phyloP scores from a whole-genome alignment of 768 basidiomycete genomes.

The Dioszegia crocea region DNA sequence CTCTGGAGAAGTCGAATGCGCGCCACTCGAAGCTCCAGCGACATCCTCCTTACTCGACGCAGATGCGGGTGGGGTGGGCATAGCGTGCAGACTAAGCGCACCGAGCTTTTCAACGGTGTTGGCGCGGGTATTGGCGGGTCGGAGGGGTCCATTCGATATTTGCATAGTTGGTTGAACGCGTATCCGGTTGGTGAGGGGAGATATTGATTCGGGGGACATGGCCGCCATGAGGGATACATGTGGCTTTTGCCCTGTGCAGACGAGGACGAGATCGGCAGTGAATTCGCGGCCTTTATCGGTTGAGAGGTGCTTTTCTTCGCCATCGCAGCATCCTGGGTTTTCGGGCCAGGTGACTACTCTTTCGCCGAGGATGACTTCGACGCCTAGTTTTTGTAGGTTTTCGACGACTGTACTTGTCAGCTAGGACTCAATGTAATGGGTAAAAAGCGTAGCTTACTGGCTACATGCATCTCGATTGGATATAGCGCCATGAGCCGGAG shows the following conservation, averaged over 20 bases:
- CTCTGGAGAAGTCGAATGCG: not conserved
- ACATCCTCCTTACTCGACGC: not conserved
- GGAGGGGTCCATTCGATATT: slow-evolving; percentile 23
- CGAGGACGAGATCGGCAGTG: slow-evolving; percentile 43
- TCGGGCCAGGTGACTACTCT: slow-evolving; percentile 36
- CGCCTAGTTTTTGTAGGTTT: slow-evolving; percentile 31
- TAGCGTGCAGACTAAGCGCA: slow-evolving; percentile 9
- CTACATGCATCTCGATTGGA: slow-evolving; percentile 45
- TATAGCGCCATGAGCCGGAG: slow-evolving; percentile 49
- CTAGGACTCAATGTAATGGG: not conserved
- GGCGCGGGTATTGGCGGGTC: slow-evolving; percentile 4
- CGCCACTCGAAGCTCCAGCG: not conserved
- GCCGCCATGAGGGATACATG: slow-evolving; percentile 40
- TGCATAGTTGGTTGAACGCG: slow-evolving; percentile 41
- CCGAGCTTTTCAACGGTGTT: slow-evolving; percentile 19
- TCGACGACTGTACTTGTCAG: slow-evolving; percentile 24
- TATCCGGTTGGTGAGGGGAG: slow-evolving; percentile 31
- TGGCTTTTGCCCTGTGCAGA: slow-evolving; percentile 49
- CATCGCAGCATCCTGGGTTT: slow-evolving; percentile 30
- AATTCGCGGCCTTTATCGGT: slow-evolving; percentile 43
- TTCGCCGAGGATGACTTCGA: slow-evolving; percentile 41
- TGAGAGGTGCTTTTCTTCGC: slow-evolving; percentile 28
- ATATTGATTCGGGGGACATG: slow-evolving; percentile 37
- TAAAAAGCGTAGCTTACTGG: slow-evolving; percentile 19
- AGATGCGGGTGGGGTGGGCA: slow-evolving; percentile 15